A percentile compares a stretch with the other conserved stretches of the same genome.
Conservation (phyloP, 768 basidiomycete species). For the Calocera viscosa region DNA sequence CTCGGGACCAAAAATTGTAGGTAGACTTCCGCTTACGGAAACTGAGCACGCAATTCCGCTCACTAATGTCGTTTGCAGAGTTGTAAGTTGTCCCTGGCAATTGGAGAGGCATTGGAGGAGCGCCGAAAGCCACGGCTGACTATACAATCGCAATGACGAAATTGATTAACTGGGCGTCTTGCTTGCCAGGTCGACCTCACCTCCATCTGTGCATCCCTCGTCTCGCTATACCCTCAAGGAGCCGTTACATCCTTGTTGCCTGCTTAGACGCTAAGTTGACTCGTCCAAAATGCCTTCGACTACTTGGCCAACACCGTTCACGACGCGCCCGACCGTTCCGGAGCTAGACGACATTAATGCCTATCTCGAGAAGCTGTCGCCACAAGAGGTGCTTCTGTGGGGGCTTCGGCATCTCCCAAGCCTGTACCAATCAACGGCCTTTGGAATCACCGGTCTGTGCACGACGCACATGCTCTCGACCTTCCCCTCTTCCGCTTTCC, state of each 20-base stretch:
- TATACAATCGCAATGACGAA: no score
- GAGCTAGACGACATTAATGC: conserved; percentile 59
- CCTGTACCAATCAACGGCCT: conserved; percentile 89
- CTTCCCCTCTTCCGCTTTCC: conserved; percentile 32
- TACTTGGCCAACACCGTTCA: conserved; percentile 23
- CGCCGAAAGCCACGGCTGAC: no score
- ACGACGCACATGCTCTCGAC: conserved; percentile 84
- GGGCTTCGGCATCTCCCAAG: conserved; percentile 64
- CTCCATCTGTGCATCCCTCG: no score
- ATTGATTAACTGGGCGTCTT: no score
- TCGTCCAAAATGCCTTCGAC: conserved; percentile 4
- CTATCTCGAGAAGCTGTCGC: conserved; percentile 54
- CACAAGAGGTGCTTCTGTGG: conserved; percentile 81
- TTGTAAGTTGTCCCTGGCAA: no score
- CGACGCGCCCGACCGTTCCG: conserved; percentile 45
- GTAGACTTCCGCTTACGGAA: neutral
- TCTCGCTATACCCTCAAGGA: no score
- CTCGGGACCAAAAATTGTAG: neutral
- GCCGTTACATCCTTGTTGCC: neutral
- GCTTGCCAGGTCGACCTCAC: no score
- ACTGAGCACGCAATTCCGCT: neutral
- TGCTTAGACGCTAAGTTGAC: neutral
- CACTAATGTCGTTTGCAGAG: neutral
- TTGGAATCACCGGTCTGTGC: conserved; percentile 89
- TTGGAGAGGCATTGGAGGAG: no score